phyloP scores from a whole-genome alignment of 345 rosid genomes.

The Salix dunnii region DNA sequence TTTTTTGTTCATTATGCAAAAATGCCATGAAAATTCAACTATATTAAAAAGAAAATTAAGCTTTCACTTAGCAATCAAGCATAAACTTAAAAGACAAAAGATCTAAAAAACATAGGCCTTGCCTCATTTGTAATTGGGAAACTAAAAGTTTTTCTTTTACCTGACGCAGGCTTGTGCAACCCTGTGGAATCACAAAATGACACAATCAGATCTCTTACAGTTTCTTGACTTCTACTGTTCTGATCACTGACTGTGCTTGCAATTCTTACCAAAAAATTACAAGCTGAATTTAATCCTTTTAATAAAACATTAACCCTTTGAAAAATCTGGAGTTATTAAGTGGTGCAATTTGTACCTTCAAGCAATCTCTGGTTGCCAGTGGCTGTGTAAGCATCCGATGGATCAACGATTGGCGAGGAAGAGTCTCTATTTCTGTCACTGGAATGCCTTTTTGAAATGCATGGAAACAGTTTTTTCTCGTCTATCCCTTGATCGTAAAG shows the following conservation, averaged over 20 bases:
- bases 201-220: background rate
- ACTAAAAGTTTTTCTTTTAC: too few species aligned
- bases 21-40: too few species aligned
- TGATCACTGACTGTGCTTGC: background rate
- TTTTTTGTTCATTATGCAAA: too few species aligned
- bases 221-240: background rate
- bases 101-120: too few species aligned
- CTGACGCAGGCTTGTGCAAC: too few species aligned
- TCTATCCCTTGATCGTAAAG: slow-evolving; percentile 63
- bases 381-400: slow-evolving; percentile 23
- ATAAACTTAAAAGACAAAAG: too few species aligned
- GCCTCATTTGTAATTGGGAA: too few species aligned
- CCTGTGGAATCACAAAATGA: background rate
- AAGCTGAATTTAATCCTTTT: background rate
- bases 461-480: slow-evolving; percentile 43
- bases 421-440: slow-evolving; percentile 25
- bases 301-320: background rate
- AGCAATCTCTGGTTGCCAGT: slow-evolving; percentile 28
- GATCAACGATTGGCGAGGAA: slow-evolving; percentile 33
- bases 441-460: slow-evolving; percentile 28
- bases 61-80: too few species aligned
- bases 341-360: slow-evolving; percentile 23
- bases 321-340: background rate
- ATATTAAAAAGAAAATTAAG: too few species aligned
- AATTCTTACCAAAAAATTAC: background rate